A percentile compares a stretch with the other conserved stretches of the same genome.
phyloP scores from a whole-genome alignment of 495 filamentous ascomycete genomes.

The Trichoderma gamsii region DNA sequence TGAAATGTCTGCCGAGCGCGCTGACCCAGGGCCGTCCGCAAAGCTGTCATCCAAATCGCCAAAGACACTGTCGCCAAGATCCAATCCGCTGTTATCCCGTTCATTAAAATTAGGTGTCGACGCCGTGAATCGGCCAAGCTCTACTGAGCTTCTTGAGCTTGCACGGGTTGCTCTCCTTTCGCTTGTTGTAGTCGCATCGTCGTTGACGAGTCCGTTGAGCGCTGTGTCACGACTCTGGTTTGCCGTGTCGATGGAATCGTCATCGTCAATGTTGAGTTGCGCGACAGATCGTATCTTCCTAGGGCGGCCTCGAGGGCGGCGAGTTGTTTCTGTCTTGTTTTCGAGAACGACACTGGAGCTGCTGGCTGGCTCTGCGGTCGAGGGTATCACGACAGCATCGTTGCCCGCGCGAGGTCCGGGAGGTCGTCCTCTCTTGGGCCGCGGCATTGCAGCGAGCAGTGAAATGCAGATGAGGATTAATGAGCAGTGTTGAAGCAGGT shows the following conservation, averaged over 20 bases:
- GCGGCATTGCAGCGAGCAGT: background rate
- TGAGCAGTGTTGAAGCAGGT: background rate
- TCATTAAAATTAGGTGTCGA: slow-evolving; percentile 22
- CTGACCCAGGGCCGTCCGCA: slow-evolving; percentile 27
- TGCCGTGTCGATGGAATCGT: slow-evolving; percentile 21
- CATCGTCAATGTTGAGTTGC: slow-evolving; percentile 4
- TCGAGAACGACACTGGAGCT: background rate
- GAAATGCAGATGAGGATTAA: background rate
- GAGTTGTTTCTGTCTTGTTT: background rate
- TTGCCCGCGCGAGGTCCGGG: background rate
- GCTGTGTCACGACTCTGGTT: slow-evolving; percentile 34
- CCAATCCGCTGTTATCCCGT: slow-evolving; percentile 39
- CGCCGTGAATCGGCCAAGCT: slow-evolving; percentile 28
- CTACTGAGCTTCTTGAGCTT: slow-evolving; percentile 21
- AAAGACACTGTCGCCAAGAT: slow-evolving; percentile 42
- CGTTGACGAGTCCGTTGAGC: slow-evolving; percentile 29
- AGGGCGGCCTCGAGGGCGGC: background rate
- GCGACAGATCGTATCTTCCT: background rate
- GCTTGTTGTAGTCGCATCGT: slow-evolving; percentile 35
- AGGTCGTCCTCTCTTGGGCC: slow-evolving; percentile 4
- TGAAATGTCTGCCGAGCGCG: slow-evolving; percentile 41
- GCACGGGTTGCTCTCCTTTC: slow-evolving; percentile 14
- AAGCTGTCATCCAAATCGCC: slow-evolving; percentile 41
- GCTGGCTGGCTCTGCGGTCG: background rate
- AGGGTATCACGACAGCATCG: background rate